Percentiles rank a stretch among this genome's conserved stretches.
phyloP scores from a whole-genome alignment of 2,329 filamentous ascomycete species.

The Aspergillus costaricaensis region DNA sequence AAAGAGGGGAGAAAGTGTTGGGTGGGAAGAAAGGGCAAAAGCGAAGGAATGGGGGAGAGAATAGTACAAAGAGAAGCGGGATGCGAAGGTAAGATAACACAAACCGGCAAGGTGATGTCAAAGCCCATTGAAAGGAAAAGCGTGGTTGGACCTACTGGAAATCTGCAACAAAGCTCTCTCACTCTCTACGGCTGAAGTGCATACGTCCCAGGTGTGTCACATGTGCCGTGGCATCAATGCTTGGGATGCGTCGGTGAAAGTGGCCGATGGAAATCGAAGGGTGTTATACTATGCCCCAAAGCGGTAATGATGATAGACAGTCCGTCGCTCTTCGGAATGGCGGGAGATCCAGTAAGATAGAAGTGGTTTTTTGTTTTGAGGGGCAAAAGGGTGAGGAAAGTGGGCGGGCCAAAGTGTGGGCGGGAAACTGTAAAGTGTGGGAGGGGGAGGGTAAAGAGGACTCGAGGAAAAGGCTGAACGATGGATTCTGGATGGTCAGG shows the following conservation, averaged over 20 bases:
- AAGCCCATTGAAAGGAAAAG: neutral
- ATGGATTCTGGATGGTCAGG: slow-evolving; percentile 1
- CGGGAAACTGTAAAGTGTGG: neutral
- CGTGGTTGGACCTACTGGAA: slow-evolving; percentile 3
- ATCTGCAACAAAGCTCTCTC: slow-evolving; percentile 1
- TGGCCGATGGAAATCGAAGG: neutral
- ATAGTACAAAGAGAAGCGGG: neutral
- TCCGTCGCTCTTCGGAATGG: neutral
- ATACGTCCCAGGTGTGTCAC: neutral
- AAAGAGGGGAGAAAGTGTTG: neutral
- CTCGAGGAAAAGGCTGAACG: neutral
- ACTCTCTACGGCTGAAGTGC: neutral
- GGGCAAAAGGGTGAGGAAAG: neutral
- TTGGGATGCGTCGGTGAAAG: neutral
- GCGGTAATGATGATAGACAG: neutral
- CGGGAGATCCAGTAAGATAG: neutral
- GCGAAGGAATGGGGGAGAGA: neutral
- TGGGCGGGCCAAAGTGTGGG: neutral
- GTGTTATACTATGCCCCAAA: neutral
- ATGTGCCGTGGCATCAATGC: slow-evolving; percentile 1
- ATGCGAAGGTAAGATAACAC: neutral
- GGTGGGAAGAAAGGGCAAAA: neutral
- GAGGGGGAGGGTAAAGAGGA: neutral
- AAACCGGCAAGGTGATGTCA: neutral
- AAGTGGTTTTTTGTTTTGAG: neutral